Evolutionary conservation across 305 asterid genomes (phyloP).

Genomic region (Fraxinus latifolia): DNA sequence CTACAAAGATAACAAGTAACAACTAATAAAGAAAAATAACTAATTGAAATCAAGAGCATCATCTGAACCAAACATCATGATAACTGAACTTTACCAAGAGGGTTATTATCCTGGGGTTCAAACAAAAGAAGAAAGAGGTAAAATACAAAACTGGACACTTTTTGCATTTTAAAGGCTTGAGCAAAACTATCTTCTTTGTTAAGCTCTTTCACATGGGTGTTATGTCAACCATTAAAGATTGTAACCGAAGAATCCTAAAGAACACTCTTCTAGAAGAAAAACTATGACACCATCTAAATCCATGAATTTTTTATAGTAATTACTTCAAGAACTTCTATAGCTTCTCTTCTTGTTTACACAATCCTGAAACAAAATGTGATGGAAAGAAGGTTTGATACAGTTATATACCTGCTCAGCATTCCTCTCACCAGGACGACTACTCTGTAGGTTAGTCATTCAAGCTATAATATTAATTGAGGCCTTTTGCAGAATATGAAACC

Average conservation of each 20-base stretch:
- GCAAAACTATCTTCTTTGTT: not conserved
- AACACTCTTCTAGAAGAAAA: not conserved
- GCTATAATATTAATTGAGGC: conserved; percentile 33
- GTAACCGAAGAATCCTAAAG: not conserved
- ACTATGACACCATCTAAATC: not conserved
- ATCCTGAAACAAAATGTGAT: conserved; percentile 16
- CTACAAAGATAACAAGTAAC: conserved; percentile 15
- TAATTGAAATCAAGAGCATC: not conserved
- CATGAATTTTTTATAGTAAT: not conserved
- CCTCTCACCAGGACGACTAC: conserved; percentile 48
- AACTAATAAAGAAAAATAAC: not conserved
- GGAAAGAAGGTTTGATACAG: not conserved
- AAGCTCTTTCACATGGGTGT: conserved; percentile 4
- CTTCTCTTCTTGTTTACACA: conserved; percentile 7
- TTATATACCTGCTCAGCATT: conserved; percentile 49
- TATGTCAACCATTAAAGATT: not conserved
- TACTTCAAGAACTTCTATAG: not conserved
- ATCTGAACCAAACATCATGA: not conserved
- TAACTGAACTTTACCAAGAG: not conserved
- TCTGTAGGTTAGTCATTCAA: conserved; percentile 51
- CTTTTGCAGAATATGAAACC: conserved; percentile 14
- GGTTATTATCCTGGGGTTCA: not conserved
- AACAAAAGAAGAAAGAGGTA: not conserved
- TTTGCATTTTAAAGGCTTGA: not conserved
- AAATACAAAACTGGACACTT: not conserved